Base-by-base conservation (phyloP, 2,329 filamentous ascomycete species). In the Oidium heveae region DNA sequence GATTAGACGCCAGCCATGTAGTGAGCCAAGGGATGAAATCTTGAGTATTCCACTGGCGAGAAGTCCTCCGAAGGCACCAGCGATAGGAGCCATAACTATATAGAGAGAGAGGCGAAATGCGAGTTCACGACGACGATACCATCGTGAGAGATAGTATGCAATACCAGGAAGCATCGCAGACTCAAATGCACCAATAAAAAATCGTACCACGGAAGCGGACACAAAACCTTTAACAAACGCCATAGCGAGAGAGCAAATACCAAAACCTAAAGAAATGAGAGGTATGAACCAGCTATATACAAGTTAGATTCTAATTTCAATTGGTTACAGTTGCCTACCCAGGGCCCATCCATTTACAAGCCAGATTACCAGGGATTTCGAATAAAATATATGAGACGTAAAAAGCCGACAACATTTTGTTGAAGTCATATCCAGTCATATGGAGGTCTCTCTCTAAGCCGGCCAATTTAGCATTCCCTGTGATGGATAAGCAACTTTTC, bases 51-150 rank as follows among this genome's bases (percentile, higher is more conserved):
- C 88, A 1, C 79, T 82, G 0, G 88, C 88, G 4, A 95, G 73
- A 0, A 95, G 74, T 1, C 87, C 87, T 46, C 86, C 87, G 62
- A 94, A 95, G 0, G 86, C 84, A 34, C 84, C 84, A 0, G 84
- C 84, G 3, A 89, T 70, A 0, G 81, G 84, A 0, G 84, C 88
- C 32, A 75, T 85, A 63, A 77, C 80, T 72, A 96, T 96, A 73
- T 96, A 96, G 71, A 96, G 88, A 16, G 81, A 84, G 69, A 88
- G 95, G 33, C 91, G 80, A 63, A 86, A 86, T 68, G 96, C 89
- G 1, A 88, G 86, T 68, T 96, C 91, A 47, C 73, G 72, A 57
- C 89, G 79, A 57, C 81, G 80, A 62, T 96, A 98, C 87, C 84
- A 93, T 80, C 89, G 89, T 56, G 84, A 79, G 57, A 87, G 79